Evolutionary conservation across 2,329 filamentous ascomycete genomes (phyloP), one percentile per base, ranked within the genome.

Genomic region (Tolypocladium album): DNA sequence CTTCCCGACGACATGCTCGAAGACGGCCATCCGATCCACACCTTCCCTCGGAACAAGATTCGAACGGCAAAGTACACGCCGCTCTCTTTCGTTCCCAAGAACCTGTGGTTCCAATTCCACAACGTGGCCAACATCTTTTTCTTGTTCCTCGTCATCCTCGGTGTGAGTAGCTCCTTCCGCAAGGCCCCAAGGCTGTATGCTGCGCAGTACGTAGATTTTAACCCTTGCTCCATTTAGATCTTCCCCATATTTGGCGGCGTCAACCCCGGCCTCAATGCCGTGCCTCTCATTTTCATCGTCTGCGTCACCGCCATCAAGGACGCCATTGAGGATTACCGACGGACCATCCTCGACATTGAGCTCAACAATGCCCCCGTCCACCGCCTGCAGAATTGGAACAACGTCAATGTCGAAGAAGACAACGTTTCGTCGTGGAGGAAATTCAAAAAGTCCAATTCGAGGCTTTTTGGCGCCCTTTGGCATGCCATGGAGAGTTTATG

Each of bases 101-200:
- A 99, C 75, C 72, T 99, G 70, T 99, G 88, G 86, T 90, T 96
- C 65, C 95, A 99, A 75, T 97, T 99, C 71, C 93, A 99, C 76
- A 97, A 97, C 71, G 88, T 99, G 69, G 94, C 94, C 70, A 99
- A 99, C 74, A 88, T 97, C 59, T 99, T 97, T 77, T 99, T 99
- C 82, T 80, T 97, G 67, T 97, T 97, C 76, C 83, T 93, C 68
- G 92, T 97, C 71, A 96, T 99, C 70, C 83, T 99, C 62, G 87
- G 88, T 69, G 94, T 97, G 87, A 81, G 92, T 72, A 56, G 20
- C 40, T 55, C 52, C 34, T 47, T 42, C 55, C 61, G 55, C 58
- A 47, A 2, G n/a, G 38, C 40, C 50, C 47, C 39, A 7, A 50
- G 27, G 22, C 57, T 45, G 31, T 36, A 7, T 31, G 27, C 27